Percentiles rank a stretch among this genome's conserved stretches.
phyloP scores from a whole-genome alignment of 2,329 filamentous ascomycete genomes.

The Fusarium sp. region DNA sequence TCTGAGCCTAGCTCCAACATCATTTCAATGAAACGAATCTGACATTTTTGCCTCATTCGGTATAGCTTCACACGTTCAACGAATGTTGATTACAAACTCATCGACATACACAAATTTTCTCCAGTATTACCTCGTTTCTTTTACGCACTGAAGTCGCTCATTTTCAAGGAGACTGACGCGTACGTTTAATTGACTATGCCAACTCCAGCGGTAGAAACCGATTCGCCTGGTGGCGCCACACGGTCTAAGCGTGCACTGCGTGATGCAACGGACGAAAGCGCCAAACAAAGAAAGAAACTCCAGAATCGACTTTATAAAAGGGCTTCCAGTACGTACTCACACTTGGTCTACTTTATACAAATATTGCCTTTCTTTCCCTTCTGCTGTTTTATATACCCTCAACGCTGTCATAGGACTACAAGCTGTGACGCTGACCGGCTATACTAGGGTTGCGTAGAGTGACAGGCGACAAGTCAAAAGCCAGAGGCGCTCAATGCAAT shows the following conservation, averaged over 20 bases:
- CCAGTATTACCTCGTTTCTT: background rate
- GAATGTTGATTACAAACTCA: background rate
- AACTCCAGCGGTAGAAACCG: accelerated
- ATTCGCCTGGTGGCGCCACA: background rate
- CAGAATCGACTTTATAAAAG: conserved; percentile 3
- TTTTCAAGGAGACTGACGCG: background rate
- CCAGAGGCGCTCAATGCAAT: accelerated
- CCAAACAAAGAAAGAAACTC: background rate
- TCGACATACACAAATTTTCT: background rate
- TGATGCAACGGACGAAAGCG: background rate
- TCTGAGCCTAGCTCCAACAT: background rate
- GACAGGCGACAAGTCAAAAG: background rate
- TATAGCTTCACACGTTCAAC: background rate
- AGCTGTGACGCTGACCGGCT: background rate
- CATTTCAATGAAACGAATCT: background rate
- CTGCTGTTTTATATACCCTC: too few relatives aligned
- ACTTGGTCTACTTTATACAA: accelerated
- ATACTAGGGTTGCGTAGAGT: background rate
- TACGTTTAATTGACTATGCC: accelerated
- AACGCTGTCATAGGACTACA: background rate
- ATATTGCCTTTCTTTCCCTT: too few relatives aligned
- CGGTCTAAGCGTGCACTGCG: accelerated
- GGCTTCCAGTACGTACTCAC: background rate
- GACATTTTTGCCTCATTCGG: background rate
- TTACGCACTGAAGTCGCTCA: accelerated